Percentiles rank a stretch among this genome's conserved stretches.
Conservation (phyloP, 176 grass and related monocot genomes). For the Paspalum notatum region DNA sequence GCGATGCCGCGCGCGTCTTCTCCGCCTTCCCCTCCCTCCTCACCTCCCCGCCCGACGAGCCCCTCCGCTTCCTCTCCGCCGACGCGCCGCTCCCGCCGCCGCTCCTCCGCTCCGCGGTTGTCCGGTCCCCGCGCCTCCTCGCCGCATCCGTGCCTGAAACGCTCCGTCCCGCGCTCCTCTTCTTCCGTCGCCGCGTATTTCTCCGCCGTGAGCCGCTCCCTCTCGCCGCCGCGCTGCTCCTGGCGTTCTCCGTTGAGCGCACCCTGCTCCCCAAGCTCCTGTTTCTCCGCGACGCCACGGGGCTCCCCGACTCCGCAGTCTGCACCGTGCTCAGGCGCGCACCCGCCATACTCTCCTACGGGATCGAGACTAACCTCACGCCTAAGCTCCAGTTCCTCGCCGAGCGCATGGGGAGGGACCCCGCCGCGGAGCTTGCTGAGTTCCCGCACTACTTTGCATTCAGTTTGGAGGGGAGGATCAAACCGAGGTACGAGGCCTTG, state of each 20-base stretch:
- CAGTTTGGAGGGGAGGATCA: constrained; percentile 79
- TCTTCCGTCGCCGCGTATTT: constrained; percentile 55
- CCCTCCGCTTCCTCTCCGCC: constrained; percentile 57
- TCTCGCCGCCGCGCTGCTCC: constrained; percentile 55
- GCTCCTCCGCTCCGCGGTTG: constrained; percentile 44
- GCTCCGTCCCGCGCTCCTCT: constrained; percentile 58
- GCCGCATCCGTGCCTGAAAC: constrained; percentile 50
- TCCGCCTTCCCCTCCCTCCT: constrained; percentile 57
- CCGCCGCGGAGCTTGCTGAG: constrained; percentile 47
- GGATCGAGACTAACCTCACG: constrained; percentile 63
- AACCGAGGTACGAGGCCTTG: constrained; percentile 46
- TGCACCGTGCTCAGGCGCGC: constrained; percentile 52
- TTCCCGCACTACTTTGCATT: constrained; percentile 93
- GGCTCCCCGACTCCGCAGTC: constrained; percentile 48
- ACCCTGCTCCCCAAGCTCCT: constrained; percentile 76
- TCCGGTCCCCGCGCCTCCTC: constrained; percentile 69
- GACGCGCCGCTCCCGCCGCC: constrained; percentile 47
- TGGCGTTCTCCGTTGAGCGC: constrained; percentile 65
- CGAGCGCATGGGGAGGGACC: constrained; percentile 46
- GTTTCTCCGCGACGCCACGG: constrained; percentile 43
- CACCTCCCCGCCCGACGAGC: constrained; percentile 43
- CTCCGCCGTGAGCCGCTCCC: constrained; percentile 47
- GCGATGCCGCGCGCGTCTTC: constrained; percentile 56
- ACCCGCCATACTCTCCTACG: constrained; percentile 75
- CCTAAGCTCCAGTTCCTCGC: constrained; percentile 68